Conservation (phyloP, 768 basidiomycete genomes). For the Macrolepiota dolichaula region DNA sequence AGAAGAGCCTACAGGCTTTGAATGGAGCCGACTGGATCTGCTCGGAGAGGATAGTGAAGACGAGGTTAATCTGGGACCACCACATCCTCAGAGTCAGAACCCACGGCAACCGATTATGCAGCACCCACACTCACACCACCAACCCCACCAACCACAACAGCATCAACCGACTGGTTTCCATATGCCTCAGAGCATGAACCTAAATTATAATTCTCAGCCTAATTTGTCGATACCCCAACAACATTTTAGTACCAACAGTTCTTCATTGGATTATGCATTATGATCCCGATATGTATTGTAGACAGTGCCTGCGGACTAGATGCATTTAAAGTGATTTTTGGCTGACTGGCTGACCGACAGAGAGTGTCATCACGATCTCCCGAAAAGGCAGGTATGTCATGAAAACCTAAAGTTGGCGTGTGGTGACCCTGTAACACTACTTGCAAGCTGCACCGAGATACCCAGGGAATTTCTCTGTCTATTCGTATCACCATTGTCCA, state of each 20-base stretch:
- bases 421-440: too few relatives aligned
- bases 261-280: slow-evolving; percentile 34
- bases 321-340: neutral
- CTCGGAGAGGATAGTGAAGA: slow-evolving; percentile 60
- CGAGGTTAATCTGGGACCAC: slow-evolving; percentile 24
- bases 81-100: slow-evolving; percentile 7
- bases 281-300: slow-evolving; percentile 14
- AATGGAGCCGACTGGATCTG: slow-evolving; percentile 43
- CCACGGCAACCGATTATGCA: slow-evolving; percentile 6
- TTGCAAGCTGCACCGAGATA: neutral
- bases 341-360: neutral
- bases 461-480: neutral
- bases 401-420: neutral
- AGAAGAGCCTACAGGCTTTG: slow-evolving; percentile 43
- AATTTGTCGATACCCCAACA: slow-evolving; percentile 18
- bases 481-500: neutral
- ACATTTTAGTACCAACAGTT: slow-evolving; percentile 21
- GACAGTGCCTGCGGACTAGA: neutral
- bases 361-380: neutral
- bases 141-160: slow-evolving; percentile 1
- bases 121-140: slow-evolving; percentile 7
- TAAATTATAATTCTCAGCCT: slow-evolving; percentile 16
- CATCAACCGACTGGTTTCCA: slow-evolving; percentile 7
- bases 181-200: slow-evolving; percentile 2
- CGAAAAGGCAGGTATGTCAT: slow-evolving; percentile 1